These are phyloP conservation scores for Gnetum montanum DNA, from an alignment of 75 land plant genomes.

Conservation along the genomic window DNA sequence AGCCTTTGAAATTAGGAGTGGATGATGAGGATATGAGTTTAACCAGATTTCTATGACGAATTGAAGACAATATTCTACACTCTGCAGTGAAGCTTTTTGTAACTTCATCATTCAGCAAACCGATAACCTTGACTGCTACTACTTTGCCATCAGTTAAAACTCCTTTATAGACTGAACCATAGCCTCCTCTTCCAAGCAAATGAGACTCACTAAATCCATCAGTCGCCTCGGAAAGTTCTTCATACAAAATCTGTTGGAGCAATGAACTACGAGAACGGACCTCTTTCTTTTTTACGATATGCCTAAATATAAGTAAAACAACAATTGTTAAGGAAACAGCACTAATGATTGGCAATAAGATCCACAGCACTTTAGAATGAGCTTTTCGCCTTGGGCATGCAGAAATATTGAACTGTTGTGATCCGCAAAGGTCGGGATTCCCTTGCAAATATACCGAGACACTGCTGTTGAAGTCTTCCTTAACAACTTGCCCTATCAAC, in stretches of 20 bases:
- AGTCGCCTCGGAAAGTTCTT: conserved; percentile 11
- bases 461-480: too few species aligned
- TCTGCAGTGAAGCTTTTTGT: conserved; percentile 8
- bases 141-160: conserved; percentile 10
- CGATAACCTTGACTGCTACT: conserved; percentile 13
- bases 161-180: conserved; percentile 14
- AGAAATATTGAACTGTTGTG: too few species aligned
- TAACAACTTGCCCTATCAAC: too few species aligned
- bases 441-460: too few species aligned
- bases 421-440: too few species aligned
- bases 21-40: conserved; percentile 8
- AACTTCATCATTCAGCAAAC: conserved; percentile 8
- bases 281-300: too few species aligned
- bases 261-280: too few species aligned
- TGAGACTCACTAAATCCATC: conserved; percentile 9
- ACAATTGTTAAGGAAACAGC: too few species aligned
- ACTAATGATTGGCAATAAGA: too few species aligned
- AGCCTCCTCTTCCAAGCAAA: conserved; percentile 8
- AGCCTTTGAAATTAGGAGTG: background rate
- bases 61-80: conserved; percentile 1
- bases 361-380: too few species aligned
- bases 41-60: conserved; percentile 20
- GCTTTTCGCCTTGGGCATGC: too few species aligned
- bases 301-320: too few species aligned
- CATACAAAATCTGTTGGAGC: conserved; percentile 1